phyloP scores from a whole-genome alignment of 2,329 filamentous ascomycete species.

The Cladosporium sp. region DNA sequence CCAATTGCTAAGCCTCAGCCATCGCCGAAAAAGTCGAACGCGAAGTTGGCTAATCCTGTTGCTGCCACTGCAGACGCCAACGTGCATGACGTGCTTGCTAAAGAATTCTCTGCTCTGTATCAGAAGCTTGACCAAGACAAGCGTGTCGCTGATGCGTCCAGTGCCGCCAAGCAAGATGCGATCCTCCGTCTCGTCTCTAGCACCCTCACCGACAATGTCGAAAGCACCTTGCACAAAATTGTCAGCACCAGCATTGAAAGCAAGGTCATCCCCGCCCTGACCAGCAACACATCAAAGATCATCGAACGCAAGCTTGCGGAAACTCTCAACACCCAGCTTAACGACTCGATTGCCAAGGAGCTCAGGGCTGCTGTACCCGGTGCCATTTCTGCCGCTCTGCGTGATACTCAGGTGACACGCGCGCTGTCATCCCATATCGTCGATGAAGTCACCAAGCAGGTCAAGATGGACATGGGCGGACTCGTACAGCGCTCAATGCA shows the following conservation, averaged over 20 bases:
- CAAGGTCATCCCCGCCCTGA: constrained; percentile 70
- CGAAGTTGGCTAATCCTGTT: neutral
- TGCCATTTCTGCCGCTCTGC: constrained; percentile 63
- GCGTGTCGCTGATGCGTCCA: constrained; percentile 58
- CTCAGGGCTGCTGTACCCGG: constrained; percentile 66
- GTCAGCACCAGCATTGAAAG: constrained; percentile 71
- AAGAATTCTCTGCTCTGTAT: constrained; percentile 54
- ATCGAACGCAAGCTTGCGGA: constrained; percentile 68
- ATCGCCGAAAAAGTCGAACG: constrained; percentile 4
- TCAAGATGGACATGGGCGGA: constrained; percentile 14
- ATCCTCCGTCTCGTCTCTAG: constrained; percentile 64
- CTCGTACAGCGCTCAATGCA: constrained; percentile 65
- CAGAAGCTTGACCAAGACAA: constrained; percentile 66
- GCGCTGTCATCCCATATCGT: constrained; percentile 68
- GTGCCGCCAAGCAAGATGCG: constrained; percentile 63
- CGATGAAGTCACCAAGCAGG: constrained; percentile 56
- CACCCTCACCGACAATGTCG: constrained; percentile 66
- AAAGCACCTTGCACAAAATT: constrained; percentile 72
- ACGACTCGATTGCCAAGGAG: constrained; percentile 66
- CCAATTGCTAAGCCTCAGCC: neutral
- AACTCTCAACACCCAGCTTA: constrained; percentile 63
- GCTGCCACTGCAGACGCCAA: neutral
- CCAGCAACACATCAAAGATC: constrained; percentile 61
- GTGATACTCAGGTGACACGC: constrained; percentile 69
- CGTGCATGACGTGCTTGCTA: constrained; percentile 27